These are phyloP conservation scores for Nemophila menziesii DNA, from an alignment of 257 asterid species.

Conservation along the genomic window DNA sequence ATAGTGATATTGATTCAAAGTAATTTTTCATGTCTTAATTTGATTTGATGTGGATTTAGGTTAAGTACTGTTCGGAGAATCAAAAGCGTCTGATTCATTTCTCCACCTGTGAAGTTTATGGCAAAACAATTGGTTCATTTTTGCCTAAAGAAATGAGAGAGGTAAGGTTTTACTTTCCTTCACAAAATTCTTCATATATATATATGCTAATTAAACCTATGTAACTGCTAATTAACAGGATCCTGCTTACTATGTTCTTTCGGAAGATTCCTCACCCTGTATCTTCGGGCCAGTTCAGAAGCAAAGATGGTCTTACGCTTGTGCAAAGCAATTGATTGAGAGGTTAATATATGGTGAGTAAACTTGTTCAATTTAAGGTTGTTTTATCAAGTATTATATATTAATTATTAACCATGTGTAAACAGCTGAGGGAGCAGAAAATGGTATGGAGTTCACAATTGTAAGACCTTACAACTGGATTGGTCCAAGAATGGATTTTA, in stretches of 20 bases:
- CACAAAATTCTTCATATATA: neutral
- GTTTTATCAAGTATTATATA: neutral
- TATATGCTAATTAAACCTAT: neutral
- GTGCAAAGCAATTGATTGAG: constrained; percentile 93
- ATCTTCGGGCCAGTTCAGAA: constrained; percentile 90
- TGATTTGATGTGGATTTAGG: constrained; percentile 25
- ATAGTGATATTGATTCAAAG: neutral
- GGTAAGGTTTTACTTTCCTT: constrained; percentile 38
- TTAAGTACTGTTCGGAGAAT: constrained; percentile 84
- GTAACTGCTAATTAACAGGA: constrained; percentile 31
- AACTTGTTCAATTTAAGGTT: constrained; percentile 11
- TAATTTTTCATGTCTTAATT: neutral
- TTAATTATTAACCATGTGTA: constrained; percentile 13
- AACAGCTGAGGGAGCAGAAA: constrained; percentile 98
- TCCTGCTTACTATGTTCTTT: constrained; percentile 63
- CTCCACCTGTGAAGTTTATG: constrained; percentile 87
- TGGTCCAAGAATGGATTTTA: constrained; percentile 98
- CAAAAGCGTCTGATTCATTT: constrained; percentile 84
- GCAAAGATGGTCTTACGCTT: constrained; percentile 98
- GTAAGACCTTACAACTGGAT: constrained; percentile 99
- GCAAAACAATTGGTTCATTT: constrained; percentile 71
- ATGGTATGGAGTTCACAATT: constrained; percentile 82
- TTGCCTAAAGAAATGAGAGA: constrained; percentile 75
- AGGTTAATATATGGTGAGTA: constrained; percentile 80
- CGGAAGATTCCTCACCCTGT: constrained; percentile 86